A percentile compares a stretch with the other conserved stretches of the same genome.
Conservation (phyloP, 768 basidiomycete genomes). For the Cubamyces sp. region DNA sequence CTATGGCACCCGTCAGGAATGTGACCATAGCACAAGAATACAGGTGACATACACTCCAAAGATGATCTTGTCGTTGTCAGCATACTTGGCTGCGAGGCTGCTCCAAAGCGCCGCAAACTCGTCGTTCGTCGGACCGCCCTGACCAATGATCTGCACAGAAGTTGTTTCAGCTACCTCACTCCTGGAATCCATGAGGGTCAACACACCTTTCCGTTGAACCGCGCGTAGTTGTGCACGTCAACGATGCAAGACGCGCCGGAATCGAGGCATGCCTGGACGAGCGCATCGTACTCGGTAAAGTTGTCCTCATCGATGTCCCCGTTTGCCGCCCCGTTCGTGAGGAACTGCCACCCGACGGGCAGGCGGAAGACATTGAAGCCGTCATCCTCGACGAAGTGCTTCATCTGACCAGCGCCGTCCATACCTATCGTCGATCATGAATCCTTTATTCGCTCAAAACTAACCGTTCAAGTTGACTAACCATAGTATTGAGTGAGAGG, state of each 20-base stretch:
- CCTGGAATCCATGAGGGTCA: neutral
- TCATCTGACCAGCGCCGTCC: slow-evolving; percentile 27
- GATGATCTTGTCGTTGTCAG: slow-evolving; percentile 42
- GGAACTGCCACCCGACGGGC: slow-evolving; percentile 27
- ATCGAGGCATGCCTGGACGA: slow-evolving; percentile 50
- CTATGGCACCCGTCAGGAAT: slow-evolving; percentile 29
- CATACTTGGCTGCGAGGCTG: slow-evolving; percentile 45
- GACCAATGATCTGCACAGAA: slow-evolving; percentile 35
- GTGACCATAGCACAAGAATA: neutral
- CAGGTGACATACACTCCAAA: slow-evolving; percentile 20
- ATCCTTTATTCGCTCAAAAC: neutral
- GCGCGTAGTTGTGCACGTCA: slow-evolving; percentile 62
- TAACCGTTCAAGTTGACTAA: slow-evolving; percentile 17
- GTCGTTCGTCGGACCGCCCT: slow-evolving; percentile 47
- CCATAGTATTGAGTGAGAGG: slow-evolving; percentile 53
- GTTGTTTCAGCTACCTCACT: too few relatives aligned
- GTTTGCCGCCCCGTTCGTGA: slow-evolving; percentile 48
- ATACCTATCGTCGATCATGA: neutral
- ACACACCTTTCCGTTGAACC: slow-evolving; percentile 48
- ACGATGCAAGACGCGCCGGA: slow-evolving; percentile 49
- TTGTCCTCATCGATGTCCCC: slow-evolving; percentile 47
- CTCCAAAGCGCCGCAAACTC: slow-evolving; percentile 47
- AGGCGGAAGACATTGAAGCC: slow-evolving; percentile 23
- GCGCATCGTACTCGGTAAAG: slow-evolving; percentile 45
- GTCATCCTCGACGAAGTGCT: slow-evolving; percentile 36